phyloP scores from a whole-genome alignment of 83 land plant genomes.

The Diphasiastrum complanatum region DNA sequence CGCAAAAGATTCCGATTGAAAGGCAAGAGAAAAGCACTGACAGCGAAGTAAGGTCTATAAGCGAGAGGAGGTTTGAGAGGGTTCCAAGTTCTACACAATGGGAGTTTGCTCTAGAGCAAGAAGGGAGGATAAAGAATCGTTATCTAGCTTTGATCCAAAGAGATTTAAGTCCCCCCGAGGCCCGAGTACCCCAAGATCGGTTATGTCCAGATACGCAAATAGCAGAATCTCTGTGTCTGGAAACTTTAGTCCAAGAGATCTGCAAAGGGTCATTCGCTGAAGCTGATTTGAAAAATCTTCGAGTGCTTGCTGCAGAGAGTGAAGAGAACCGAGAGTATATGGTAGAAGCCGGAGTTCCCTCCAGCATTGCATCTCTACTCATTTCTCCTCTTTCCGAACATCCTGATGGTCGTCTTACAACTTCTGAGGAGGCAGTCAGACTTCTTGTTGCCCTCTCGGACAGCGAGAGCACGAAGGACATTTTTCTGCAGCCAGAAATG shows the following conservation, averaged over 20 bases:
- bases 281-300: not conserved
- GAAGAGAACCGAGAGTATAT: not conserved
- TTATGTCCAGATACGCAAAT: too few relatives aligned
- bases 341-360: conserved; percentile 2
- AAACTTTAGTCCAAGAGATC: conserved; percentile 9
- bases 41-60: not conserved
- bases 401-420: not conserved
- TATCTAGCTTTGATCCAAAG: too few relatives aligned
- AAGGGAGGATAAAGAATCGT: too few relatives aligned
- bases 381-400: not conserved
- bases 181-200: too few relatives aligned
- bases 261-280: conserved; percentile 6
- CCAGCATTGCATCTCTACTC: conserved; percentile 10
- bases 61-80: not conserved
- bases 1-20: not conserved
- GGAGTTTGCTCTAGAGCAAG: conserved; percentile 1
- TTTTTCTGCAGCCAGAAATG: too few relatives aligned
- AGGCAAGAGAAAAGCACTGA: not conserved
- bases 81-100: not conserved
- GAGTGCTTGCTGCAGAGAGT: not conserved
- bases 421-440: too few relatives aligned
- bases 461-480: too few relatives aligned
- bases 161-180: too few relatives aligned
- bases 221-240: not conserved
- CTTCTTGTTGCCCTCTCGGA: too few relatives aligned